Base-by-base conservation (phyloP, 2,329 filamentous ascomycete species). In the Calonectria henricotiae region DNA sequence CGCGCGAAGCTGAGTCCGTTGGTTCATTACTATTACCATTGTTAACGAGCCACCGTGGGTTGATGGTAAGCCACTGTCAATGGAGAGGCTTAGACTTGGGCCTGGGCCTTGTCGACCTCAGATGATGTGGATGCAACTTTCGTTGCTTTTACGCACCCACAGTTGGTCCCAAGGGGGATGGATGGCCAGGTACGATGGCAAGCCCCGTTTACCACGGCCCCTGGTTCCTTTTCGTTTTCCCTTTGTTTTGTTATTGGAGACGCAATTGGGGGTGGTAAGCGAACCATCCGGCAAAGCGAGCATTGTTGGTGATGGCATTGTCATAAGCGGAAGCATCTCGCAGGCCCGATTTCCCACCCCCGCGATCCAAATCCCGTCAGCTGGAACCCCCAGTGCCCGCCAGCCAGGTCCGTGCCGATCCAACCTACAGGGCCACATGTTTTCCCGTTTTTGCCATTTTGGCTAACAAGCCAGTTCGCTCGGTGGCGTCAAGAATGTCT, bases 291-390 rank as follows among this genome's bases (percentile, higher is more conserved):
- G 49, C 30, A 54, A 35, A 30, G 30, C 30, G 49, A 54, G 13
- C n/a, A 37, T 17, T 15, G 51, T 25, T 47, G 44, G 8, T 55
- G 51, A 25, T 64, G 47, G 43, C 51, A 61, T 68, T 55, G 32
- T 44, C 41, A 58, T 30, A 32, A 41, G 44, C 68, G 44, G 61
- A 44, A 47, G 27, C 20, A 15, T 44, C 35, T 65, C 67, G 64
- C 66, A 76, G 71, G 47, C 55, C 72, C 71, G 68, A 68, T 70
- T 71, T 37, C 65, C 62, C 27, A 30, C 55, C 60, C 64, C 44
- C 73, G 67, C 62, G 69, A 77, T 62, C 55, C 46, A 58, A 65
- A 54, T 69, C 55, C 44, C 37, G 55, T 51, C 71, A 62, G 30
- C 61, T 73, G 55, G 46, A 39, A 51, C 65, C 58, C 39, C 17